Percentiles rank a stretch among this genome's conserved stretches.
Conservation (phyloP, 2,329 filamentous ascomycete genomes). For the Hypoxylon sp. region DNA sequence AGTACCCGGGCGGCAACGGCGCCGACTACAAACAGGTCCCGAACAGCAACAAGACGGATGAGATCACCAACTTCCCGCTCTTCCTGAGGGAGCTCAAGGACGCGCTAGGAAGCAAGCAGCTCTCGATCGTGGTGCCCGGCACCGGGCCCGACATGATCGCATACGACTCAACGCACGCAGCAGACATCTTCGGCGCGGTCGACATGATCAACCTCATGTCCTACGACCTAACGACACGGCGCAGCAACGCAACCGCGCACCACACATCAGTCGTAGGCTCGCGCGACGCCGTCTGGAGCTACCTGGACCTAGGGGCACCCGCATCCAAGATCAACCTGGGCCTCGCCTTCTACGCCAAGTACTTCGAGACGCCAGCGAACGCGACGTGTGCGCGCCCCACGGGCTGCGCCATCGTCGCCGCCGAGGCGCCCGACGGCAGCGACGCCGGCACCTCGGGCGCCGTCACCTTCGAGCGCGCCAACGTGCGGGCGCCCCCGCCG, state of each 20-base stretch:
- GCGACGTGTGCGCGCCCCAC: conserved; percentile 53
- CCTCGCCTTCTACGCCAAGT: conserved; percentile 71
- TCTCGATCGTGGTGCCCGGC: conserved; percentile 73
- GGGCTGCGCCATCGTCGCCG: conserved; percentile 60
- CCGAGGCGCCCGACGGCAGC: conserved; percentile 64
- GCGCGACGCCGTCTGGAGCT: conserved; percentile 61
- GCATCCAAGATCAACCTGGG: conserved; percentile 65
- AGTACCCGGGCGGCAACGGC: conserved; percentile 70
- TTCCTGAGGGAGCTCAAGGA: conserved; percentile 65
- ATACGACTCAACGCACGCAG: conserved; percentile 63
- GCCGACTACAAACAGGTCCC: conserved; percentile 71
- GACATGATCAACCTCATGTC: conserved; percentile 76
- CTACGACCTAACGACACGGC: conserved; percentile 75
- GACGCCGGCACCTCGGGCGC: conserved; percentile 65
- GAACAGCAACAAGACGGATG: conserved; percentile 64
- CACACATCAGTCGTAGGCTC: conserved; percentile 66
- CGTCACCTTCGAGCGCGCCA: conserved; percentile 61
- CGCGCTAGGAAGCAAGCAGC: conserved; percentile 63
- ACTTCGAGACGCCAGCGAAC: conserved; percentile 59
- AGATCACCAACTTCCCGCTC: conserved; percentile 70
- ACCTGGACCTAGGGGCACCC: conserved; percentile 61
- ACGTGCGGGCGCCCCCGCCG: conserved; percentile 33
- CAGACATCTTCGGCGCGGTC: conserved; percentile 63
- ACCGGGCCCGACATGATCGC: conserved; percentile 70
- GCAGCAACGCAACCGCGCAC: conserved; percentile 68